phyloP scores from a whole-genome alignment of 345 rosid genomes.

The Bruguiera gymnorhiza region DNA sequence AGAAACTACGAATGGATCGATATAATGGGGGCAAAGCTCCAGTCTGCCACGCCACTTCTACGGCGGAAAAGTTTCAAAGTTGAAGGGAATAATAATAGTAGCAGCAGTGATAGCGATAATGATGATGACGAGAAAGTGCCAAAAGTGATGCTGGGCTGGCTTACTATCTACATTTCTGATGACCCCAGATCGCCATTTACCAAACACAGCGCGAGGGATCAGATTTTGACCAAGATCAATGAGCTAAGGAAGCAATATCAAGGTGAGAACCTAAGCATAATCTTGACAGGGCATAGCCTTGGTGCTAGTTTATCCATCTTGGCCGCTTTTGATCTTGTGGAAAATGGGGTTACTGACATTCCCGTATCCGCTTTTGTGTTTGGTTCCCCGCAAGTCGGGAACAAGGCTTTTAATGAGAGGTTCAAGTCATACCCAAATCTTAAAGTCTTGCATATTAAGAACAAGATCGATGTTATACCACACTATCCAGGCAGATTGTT shows the following conservation, averaged over 20 bases:
- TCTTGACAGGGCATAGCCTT: conserved; percentile 73
- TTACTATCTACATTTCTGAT: conserved; percentile 59
- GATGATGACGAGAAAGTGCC: conserved; percentile 41
- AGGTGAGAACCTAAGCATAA: conserved; percentile 57
- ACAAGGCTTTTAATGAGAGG: conserved; percentile 55
- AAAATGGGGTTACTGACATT: conserved; percentile 52
- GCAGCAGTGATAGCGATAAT: conserved; percentile 34
- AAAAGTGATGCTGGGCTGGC: conserved; percentile 84
- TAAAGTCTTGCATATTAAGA: conserved; percentile 56
- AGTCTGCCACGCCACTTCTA: conserved; percentile 50
- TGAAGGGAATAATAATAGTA: not conserved
- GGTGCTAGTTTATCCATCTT: conserved; percentile 75
- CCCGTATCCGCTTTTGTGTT: conserved; percentile 72
- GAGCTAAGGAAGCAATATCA: conserved; percentile 46
- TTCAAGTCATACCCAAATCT: conserved; percentile 43
- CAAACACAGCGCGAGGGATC: conserved; percentile 51
- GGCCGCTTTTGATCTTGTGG: conserved; percentile 63
- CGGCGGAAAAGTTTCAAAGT: not conserved
- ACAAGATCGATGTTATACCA: conserved; percentile 64
- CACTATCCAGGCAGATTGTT: conserved; percentile 61
- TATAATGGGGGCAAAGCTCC: conserved; percentile 52
- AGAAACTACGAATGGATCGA: conserved; percentile 82
- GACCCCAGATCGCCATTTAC: conserved; percentile 64
- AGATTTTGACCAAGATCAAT: conserved; percentile 48
- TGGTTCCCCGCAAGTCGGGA: conserved; percentile 77